Conservation (phyloP, 2,329 filamentous ascomycete species). For the Xylariaceae sp. region DNA sequence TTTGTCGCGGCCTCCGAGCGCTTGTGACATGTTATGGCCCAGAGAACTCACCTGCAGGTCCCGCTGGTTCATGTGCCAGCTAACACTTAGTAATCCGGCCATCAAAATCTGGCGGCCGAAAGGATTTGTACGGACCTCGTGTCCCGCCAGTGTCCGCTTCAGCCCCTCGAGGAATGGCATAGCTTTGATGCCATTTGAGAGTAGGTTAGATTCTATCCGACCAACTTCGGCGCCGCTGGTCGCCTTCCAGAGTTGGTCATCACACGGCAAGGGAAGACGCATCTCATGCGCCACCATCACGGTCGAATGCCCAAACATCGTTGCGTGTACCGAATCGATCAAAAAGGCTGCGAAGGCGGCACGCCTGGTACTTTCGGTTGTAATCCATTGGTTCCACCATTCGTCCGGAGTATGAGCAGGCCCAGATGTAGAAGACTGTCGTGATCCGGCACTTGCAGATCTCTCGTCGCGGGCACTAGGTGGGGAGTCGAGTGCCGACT, state of each 20-base stretch:
- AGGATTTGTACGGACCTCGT: slow-evolving; percentile 82
- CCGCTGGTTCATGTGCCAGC: slow-evolving; percentile 96
- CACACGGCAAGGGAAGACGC: slow-evolving; percentile 83
- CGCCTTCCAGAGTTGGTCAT: slow-evolving; percentile 89
- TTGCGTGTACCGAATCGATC: slow-evolving; percentile 92
- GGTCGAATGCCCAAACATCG: slow-evolving; percentile 95
- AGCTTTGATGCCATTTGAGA: slow-evolving; percentile 77
- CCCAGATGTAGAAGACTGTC: slow-evolving; percentile 60
- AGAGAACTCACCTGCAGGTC: slow-evolving; percentile 89
- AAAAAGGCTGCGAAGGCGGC: slow-evolving; percentile 93
- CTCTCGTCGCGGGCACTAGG: slow-evolving; percentile 65
- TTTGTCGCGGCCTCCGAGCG: slow-evolving; percentile 81
- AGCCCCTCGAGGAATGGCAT: slow-evolving; percentile 87
- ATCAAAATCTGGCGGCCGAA: slow-evolving; percentile 93
- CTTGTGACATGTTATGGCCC: slow-evolving; percentile 65
- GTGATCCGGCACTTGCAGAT: slow-evolving; percentile 45
- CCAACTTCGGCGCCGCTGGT: slow-evolving; percentile 83
- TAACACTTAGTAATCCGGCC: slow-evolving; percentile 88
- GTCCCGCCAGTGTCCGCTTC: slow-evolving; percentile 81
- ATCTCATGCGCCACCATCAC: slow-evolving; percentile 98
- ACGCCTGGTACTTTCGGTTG: slow-evolving; percentile 82
- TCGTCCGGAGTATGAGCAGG: slow-evolving; percentile 71
- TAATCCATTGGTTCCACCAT: slow-evolving; percentile 96
- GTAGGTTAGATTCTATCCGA: slow-evolving; percentile 74
- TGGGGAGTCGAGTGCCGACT: slow-evolving; percentile 79